Evolutionary conservation across 2,329 filamentous ascomycete genomes (phyloP).

Genomic region (Apiospora pterosperma): DNA sequence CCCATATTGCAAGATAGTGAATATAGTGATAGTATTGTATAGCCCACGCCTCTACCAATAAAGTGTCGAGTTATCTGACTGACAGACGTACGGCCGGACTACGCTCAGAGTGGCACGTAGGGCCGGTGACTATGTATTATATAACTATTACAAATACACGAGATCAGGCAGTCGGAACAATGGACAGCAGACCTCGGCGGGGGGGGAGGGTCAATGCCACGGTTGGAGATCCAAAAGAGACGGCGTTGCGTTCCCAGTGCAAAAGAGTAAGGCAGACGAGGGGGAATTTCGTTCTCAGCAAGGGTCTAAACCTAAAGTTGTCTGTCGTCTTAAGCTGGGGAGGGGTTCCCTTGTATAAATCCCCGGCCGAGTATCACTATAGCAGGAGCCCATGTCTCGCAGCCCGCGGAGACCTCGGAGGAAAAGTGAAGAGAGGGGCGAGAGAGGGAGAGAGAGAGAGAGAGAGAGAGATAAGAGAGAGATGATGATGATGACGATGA

Average conservation of each 20-base stretch:
- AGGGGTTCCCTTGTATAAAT: not conserved
- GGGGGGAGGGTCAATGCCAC: not conserved
- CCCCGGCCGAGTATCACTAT: not conserved
- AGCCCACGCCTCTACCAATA: not conserved
- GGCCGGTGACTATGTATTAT: not conserved
- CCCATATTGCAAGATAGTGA: conserved; percentile 50
- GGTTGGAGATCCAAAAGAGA: not conserved
- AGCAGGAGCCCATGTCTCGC: not conserved
- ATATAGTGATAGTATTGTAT: no score
- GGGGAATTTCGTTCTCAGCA: not conserved
- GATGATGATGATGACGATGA: no score
- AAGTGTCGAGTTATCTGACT: not conserved
- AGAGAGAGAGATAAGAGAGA: no score
- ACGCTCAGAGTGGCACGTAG: not conserved
- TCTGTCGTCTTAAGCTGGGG: not conserved
- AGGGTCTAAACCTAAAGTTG: not conserved
- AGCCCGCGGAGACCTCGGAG: not conserved
- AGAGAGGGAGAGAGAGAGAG: no score
- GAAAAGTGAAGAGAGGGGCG: not conserved
- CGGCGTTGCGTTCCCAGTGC: not conserved
- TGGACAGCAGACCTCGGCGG: not conserved
- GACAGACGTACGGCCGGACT: not conserved
- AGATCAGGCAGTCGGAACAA: not conserved
- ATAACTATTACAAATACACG: not conserved
- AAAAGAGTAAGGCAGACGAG: not conserved